phyloP scores from a whole-genome alignment of 495 filamentous ascomycete species.

The Penicillium egyptiacum region DNA sequence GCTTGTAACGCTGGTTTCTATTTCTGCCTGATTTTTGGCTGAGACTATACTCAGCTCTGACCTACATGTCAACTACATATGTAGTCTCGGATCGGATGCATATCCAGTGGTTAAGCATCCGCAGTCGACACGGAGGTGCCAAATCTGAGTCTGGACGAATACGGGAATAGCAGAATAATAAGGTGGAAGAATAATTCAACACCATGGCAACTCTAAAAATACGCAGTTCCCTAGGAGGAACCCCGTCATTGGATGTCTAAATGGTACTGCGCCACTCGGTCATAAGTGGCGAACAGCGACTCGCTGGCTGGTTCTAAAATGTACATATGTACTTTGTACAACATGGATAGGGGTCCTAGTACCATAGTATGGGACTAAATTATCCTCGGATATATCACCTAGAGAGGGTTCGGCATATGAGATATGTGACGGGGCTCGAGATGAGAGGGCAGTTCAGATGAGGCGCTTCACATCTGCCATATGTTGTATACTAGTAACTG shows the following conservation, averaged over 20 bases:
- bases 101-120: not conserved
- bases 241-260: constrained; percentile 8
- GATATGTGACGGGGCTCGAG: not conserved
- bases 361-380: not conserved
- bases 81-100: not conserved
- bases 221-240: constrained; percentile 1
- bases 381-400: not conserved
- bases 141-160: not conserved
- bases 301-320: not conserved
- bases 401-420: not conserved
- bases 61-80: not conserved
- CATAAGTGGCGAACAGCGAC: constrained; percentile 14
- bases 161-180: not conserved
- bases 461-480: not conserved
- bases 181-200: not conserved
- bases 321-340: not conserved
- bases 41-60: not conserved
- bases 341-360: not conserved
- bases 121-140: not conserved
- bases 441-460: not conserved
- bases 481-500: too few species aligned
- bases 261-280: constrained; percentile 25
- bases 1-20: not conserved
- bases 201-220: constrained; percentile 15
- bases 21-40: not conserved